These are phyloP conservation scores for Salix dunnii DNA, from an alignment of 345 rosid genomes.

Conservation along the genomic window DNA sequence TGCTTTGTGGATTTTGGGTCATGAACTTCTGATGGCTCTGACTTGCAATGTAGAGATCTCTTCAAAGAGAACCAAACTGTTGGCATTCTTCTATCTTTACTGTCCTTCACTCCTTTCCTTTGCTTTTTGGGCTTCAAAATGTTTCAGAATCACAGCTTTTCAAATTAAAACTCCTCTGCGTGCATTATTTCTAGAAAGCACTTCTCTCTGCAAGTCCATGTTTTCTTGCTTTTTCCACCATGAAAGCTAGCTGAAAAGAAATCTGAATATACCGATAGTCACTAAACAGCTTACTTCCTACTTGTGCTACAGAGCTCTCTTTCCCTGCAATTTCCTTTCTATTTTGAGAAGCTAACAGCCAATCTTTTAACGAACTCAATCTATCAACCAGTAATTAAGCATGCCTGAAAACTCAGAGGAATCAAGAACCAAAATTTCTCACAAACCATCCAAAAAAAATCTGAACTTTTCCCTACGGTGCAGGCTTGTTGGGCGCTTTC, in stretches of 20 bases:
- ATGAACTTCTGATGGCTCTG: constrained; percentile 50
- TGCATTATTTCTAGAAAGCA: background rate
- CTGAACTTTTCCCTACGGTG: background rate
- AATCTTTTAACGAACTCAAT: background rate
- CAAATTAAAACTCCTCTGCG: background rate
- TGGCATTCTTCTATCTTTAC: constrained; percentile 41
- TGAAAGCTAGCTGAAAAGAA: constrained; percentile 4
- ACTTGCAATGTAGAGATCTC: constrained; percentile 44
- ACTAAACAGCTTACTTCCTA: background rate
- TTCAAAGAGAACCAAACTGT: constrained; percentile 49
- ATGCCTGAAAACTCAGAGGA: background rate
- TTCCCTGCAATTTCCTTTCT: background rate
- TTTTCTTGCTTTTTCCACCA: constrained; percentile 2
- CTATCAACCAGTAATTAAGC: background rate
- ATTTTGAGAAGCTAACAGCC: background rate
- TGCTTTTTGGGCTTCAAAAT: background rate
- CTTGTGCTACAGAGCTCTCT: background rate
- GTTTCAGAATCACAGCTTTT: background rate
- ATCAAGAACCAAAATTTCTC: constrained; percentile 1
- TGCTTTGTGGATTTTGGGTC: constrained; percentile 48
- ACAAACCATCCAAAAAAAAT: background rate
- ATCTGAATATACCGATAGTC: constrained; percentile 2
- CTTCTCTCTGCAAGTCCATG: background rate
- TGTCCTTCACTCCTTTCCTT: background rate
- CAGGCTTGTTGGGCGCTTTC: background rate